A percentile compares a stretch with the other conserved stretches of the same genome.
These are phyloP conservation scores for Pontederia paniculata DNA, from an alignment of 176 grass and related monocot genomes.

Conservation along the genomic window DNA sequence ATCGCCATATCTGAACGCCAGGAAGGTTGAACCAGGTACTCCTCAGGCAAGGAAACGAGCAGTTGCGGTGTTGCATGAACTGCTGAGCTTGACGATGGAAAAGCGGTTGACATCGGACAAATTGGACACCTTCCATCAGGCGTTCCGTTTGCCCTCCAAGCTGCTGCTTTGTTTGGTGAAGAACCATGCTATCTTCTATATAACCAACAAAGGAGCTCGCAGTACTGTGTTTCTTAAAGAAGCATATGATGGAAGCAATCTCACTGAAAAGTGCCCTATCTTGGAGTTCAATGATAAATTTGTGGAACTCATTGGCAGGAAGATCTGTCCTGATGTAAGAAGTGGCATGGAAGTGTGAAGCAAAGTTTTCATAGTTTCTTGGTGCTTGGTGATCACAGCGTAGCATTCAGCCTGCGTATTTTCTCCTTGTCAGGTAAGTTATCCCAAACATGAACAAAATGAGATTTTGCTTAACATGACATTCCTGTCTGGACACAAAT, in stretches of 20 bases:
- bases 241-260: slow-evolving; percentile 45
- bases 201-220: slow-evolving; percentile 85
- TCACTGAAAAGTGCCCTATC: slow-evolving; percentile 64
- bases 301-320: slow-evolving; percentile 47
- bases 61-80: slow-evolving; percentile 62
- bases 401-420: background rate
- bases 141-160: slow-evolving; percentile 58
- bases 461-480: too few species aligned
- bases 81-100: slow-evolving; percentile 77
- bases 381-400: background rate
- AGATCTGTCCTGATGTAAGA: slow-evolving; percentile 22
- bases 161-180: slow-evolving; percentile 73
- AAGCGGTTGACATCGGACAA: slow-evolving; percentile 73
- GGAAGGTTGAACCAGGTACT: slow-evolving; percentile 43
- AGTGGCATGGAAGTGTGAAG: slow-evolving; percentile 17
- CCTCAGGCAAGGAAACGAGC: slow-evolving; percentile 63
- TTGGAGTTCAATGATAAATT: slow-evolving; percentile 60
- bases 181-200: slow-evolving; percentile 92
- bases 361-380: background rate
- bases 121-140: slow-evolving; percentile 66
- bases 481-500: too few species aligned
- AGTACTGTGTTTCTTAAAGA: slow-evolving; percentile 92
- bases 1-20: slow-evolving; percentile 71
- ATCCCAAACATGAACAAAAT: too few species aligned
- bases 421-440: too few species aligned